Evolutionary conservation across 2,329 filamentous ascomycete species (phyloP).

Genomic region (Trichoderma pleuroti): DNA sequence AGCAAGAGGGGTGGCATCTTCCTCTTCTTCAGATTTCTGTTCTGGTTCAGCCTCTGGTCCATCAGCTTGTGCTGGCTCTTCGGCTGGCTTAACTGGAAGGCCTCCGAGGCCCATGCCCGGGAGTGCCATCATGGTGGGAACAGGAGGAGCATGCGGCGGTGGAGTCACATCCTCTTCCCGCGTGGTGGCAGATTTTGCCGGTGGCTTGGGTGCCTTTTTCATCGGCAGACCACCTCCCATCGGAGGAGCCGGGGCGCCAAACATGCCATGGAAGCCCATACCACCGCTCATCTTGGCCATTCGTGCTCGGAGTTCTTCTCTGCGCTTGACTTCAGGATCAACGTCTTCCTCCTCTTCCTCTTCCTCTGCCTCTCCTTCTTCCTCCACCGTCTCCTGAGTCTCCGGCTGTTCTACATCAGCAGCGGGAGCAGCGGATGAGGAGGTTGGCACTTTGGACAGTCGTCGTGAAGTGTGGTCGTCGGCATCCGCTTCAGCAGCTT

Average conservation of each 20-base stretch:
- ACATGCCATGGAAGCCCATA: constrained; percentile 96
- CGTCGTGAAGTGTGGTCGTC: constrained; percentile 56
- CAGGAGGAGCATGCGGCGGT: constrained; percentile 44
- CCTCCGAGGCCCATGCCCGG: constrained; percentile 56
- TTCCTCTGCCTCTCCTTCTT: constrained; percentile 63
- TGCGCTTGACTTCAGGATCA: constrained; percentile 80
- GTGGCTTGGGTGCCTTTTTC: constrained; percentile 49
- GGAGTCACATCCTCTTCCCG: constrained; percentile 44
- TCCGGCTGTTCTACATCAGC: constrained; percentile 55
- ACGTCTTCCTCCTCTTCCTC: constrained; percentile 81
- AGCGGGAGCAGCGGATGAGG: constrained; percentile 27
- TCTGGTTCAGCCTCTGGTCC: constrained; percentile 31
- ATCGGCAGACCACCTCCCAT: constrained; percentile 48
- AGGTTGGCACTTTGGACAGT: constrained; percentile 35
- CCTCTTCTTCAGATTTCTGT: constrained; percentile 24
- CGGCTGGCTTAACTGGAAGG: constrained; percentile 44
- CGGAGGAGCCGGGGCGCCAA: constrained; percentile 68
- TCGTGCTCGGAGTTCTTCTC: constrained; percentile 83
- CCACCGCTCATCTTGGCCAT: constrained; percentile 99
- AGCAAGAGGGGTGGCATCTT: constrained; percentile 35
- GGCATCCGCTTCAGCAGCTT: constrained; percentile 69
- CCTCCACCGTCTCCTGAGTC: constrained; percentile 27
- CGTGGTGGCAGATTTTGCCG: constrained; percentile 41
- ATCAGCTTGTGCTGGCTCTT: constrained; percentile 38
- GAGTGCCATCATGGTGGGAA: constrained; percentile 61